Evolutionary conservation across 2,329 filamentous ascomycete species (phyloP).

Genomic region (Cordyceps militaris): DNA sequence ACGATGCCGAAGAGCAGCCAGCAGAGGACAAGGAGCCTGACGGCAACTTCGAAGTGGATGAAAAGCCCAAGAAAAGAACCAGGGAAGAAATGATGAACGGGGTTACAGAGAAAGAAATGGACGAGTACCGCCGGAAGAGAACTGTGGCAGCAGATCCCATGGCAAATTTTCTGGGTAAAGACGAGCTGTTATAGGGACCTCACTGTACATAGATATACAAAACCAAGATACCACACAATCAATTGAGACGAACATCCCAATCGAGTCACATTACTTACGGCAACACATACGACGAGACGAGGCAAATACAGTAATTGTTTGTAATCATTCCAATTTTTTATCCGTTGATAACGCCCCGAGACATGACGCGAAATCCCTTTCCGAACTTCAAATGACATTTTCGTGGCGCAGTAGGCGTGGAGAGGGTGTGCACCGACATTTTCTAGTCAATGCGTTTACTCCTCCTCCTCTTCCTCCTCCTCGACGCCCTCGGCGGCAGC

Average conservation of each 20-base stretch:
- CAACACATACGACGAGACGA: not conserved
- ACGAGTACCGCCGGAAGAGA: conserved; percentile 73
- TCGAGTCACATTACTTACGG: not conserved
- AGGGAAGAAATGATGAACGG: conserved; percentile 72
- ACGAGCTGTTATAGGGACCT: conserved; percentile 44
- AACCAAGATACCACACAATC: conserved; percentile 7
- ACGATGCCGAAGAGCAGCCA: conserved; percentile 19
- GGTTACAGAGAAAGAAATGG: conserved; percentile 76
- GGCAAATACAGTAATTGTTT: conserved; percentile 3
- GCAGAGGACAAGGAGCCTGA: conserved; percentile 24
- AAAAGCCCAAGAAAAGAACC: conserved; percentile 59
- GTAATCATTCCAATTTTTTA: conserved; percentile 31
- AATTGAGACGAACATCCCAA: not conserved
- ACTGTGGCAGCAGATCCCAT: conserved; percentile 76
- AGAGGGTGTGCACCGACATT: conserved; percentile 24
- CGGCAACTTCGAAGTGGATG: conserved; percentile 21
- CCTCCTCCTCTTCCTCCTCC: conserved; percentile 80
- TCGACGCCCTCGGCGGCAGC: conserved; percentile 80
- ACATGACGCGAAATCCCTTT: conserved; percentile 37
- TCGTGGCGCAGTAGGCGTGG: conserved; percentile 24
- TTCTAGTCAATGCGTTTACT: conserved; percentile 41
- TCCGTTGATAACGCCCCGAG: conserved; percentile 47
- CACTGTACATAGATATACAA: conserved; percentile 21
- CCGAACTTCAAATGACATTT: conserved; percentile 30
- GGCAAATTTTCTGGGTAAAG: conserved; percentile 70